Percentiles rank a stretch among this genome's conserved stretches.
phyloP scores from a whole-genome alignment of 176 grass and related monocot genomes.

The Phyllostachys edulis region DNA sequence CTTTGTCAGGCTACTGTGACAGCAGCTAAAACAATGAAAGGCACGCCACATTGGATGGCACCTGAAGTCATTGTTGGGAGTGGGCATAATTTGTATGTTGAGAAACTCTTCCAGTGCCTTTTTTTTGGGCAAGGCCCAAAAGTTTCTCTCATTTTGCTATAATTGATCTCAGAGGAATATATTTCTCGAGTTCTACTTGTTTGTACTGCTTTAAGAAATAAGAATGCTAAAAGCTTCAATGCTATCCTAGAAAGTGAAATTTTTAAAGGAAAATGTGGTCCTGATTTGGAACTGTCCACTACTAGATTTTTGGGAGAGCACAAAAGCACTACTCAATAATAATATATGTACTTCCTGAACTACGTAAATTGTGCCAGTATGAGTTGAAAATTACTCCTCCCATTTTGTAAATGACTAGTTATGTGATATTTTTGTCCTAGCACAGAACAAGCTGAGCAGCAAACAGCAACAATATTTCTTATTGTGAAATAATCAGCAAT shows the following conservation, averaged over 20 bases:
- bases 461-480: conserved; percentile 7
- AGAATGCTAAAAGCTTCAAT: conserved; percentile 19
- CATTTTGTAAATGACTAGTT: conserved; percentile 16
- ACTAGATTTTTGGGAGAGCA: not conserved
- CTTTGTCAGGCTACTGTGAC: conserved; percentile 87
- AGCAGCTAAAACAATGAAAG: conserved; percentile 98
- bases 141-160: not conserved
- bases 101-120: conserved; percentile 11
- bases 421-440: not conserved
- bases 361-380: not conserved
- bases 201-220: not conserved
- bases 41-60: conserved; percentile 99
- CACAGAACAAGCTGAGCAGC: conserved; percentile 1
- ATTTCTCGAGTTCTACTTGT: conserved; percentile 2
- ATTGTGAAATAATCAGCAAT: not conserved
- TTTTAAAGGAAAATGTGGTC: not conserved
- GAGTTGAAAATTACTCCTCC: not conserved
- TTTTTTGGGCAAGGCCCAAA: not conserved
- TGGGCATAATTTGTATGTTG: conserved; percentile 90
- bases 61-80: conserved; percentile 98
- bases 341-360: conserved; percentile 10
- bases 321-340: not conserved
- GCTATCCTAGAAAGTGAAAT: conserved; percentile 1
- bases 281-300: not conserved
- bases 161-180: conserved; percentile 17